phyloP scores from a whole-genome alignment of 805 yeast species.

The Metschnikowia baotianmanensis region DNA sequence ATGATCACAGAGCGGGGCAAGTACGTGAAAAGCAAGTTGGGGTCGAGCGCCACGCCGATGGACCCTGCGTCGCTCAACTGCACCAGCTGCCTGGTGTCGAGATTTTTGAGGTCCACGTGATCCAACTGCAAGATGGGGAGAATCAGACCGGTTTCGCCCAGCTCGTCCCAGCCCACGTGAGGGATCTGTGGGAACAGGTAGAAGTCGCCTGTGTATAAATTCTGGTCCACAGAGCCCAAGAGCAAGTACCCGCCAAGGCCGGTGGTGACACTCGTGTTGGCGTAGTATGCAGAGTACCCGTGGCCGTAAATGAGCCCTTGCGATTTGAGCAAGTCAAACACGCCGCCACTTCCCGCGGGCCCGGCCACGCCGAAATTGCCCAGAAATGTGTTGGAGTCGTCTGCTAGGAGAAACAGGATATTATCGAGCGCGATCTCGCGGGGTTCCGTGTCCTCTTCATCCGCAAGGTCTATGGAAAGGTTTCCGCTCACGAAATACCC shows the following conservation, averaged over 20 bases:
- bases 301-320: constrained; percentile 25
- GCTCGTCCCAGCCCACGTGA: constrained; percentile 17
- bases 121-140: constrained; percentile 30
- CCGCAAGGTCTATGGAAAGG: constrained; percentile 12
- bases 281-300: constrained; percentile 34
- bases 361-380: constrained; percentile 42
- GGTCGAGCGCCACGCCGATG: constrained; percentile 58
- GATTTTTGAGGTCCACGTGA: constrained; percentile 27
- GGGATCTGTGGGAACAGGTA: constrained; percentile 52
- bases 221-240: constrained; percentile 58
- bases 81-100: constrained; percentile 32
- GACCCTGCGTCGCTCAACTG: constrained; percentile 34
- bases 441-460: constrained; percentile 12
- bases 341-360: constrained; percentile 25
- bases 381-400: constrained; percentile 20
- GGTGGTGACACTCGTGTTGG: constrained; percentile 10
- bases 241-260: constrained; percentile 37
- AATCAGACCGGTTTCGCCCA: constrained; percentile 16
- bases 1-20: constrained; percentile 58
- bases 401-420: constrained; percentile 30
- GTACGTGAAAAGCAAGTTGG: constrained; percentile 47
- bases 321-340: constrained; percentile 23
- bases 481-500: constrained; percentile 29
- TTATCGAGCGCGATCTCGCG: constrained; percentile 16
- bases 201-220: constrained; percentile 45